Evolutionary conservation across 108 stramenopile genomes (phyloP), one percentile per base, ranked within the genome.

Genomic region (Pseudonitzschia multistriata): DNA sequence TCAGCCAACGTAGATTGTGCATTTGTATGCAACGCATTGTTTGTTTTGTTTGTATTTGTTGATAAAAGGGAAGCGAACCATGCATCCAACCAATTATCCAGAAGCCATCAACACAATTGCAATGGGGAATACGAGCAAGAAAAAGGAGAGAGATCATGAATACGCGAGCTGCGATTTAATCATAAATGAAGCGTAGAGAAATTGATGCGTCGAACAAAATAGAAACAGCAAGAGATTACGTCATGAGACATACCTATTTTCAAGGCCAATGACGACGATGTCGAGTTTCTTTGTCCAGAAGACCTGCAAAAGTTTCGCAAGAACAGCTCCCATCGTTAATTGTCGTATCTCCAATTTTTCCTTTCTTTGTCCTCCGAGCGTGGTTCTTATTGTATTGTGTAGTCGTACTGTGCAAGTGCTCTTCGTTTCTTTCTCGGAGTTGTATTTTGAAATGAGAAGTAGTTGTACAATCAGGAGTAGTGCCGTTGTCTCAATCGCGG

Each of bases 201-300:
- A n/a, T n/a, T n/a, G 42, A 10, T 10, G 8, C 42, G 2, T 4
- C 1, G 42, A 8, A 17, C 17, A 17, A 13, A 6, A 2, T 8
- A 45, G 5, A 45, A 45, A 45, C 17, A 45, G 17, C 42, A 13
- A 45, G 2, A 45, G 17, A 1, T 8, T 13, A n/a, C 3, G 17
- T 8, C 3, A 2, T 45, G 11, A 19, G n/a, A 34, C 77, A 22
- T 35, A 86, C 85, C 81, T 83, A 71, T 97, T 95, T 49, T 92
- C 96, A 13, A 98, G 85, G 8, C 97, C 97, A 67, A 98, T 96
- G 25, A 98, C 85, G 21, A 96, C 97, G 70, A 97, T 94, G 52
- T 98, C 97, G n/a, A 98, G 88, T 80, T 98, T 96, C 73, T 96
- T 96, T 21, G 94, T 92, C 83, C 91, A 98, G 73, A 98, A 96